Percentiles rank a stretch among this genome's conserved stretches.
phyloP scores from a whole-genome alignment of 2,329 filamentous ascomycete species.

The Talaromyces sp. region DNA sequence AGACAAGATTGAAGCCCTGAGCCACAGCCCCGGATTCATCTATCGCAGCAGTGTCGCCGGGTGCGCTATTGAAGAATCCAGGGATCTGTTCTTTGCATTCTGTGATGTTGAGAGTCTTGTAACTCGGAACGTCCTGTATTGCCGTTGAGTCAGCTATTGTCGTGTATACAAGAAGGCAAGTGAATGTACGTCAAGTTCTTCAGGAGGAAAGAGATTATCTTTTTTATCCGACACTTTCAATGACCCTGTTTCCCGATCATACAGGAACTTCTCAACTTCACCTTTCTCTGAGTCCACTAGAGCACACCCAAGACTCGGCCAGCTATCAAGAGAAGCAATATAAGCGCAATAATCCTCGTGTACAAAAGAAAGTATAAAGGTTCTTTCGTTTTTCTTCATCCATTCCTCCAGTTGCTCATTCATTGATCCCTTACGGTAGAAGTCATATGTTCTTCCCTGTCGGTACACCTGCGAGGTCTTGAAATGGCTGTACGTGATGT shows the following conservation, averaged over 20 bases:
- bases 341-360: not conserved
- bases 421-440: slow-evolving; percentile 6
- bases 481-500: slow-evolving; percentile 10
- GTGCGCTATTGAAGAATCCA: slow-evolving; percentile 8
- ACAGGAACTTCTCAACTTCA: not conserved
- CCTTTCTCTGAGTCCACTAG: slow-evolving; percentile 2
- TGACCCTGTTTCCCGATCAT: slow-evolving; percentile 3
- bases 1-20: slow-evolving; percentile 8
- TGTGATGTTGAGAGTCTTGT: not conserved
- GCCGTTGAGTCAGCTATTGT: not conserved
- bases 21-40: not conserved
- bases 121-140: not conserved
- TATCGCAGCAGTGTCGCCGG: slow-evolving; percentile 5
- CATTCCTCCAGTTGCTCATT: slow-evolving; percentile 1
- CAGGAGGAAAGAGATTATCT: not conserved
- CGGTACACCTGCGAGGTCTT: slow-evolving; percentile 5
- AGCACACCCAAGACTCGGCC: not conserved
- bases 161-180: not conserved
- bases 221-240: not conserved
- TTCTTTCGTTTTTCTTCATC: not conserved
- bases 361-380: not conserved
- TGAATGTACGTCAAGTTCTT: slow-evolving; percentile 1
- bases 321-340: not conserved
- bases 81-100: not conserved
- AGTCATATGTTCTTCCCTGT: not conserved